Conservation (phyloP, 2,329 filamentous ascomycete species). For the Claviceps humidiphila region DNA sequence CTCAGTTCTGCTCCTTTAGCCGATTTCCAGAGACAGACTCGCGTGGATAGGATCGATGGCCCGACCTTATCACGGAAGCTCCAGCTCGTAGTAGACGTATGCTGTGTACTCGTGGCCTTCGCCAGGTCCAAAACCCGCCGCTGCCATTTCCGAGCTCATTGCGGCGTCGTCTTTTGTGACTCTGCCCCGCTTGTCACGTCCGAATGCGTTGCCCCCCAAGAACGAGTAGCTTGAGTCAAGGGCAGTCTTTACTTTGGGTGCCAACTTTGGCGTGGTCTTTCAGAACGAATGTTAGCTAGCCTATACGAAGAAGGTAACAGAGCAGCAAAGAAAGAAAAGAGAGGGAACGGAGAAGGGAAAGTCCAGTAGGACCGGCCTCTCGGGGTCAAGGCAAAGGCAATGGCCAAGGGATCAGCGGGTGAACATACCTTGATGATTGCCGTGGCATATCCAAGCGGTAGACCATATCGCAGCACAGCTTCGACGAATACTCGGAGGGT, state of each 20-base stretch:
- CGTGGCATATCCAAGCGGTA: constrained; percentile 81
- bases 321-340: neutral
- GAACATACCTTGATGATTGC: constrained; percentile 65
- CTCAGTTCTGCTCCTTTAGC: too few relatives aligned
- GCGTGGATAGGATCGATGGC: neutral
- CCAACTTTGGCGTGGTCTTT: constrained; percentile 70
- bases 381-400: neutral
- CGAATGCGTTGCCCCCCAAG: constrained; percentile 87
- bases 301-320: neutral
- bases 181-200: constrained; percentile 83
- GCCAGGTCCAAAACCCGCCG: constrained; percentile 51
- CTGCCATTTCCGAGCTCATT: constrained; percentile 70
- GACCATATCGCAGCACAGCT: constrained; percentile 88
- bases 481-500: constrained; percentile 91
- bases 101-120: constrained; percentile 81
- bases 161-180: constrained; percentile 80
- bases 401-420: too few relatives aligned
- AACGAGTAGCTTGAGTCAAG: constrained; percentile 82
- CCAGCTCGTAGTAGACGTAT: constrained; percentile 95
- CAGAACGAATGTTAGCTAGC: neutral
- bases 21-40: too few relatives aligned
- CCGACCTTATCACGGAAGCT: constrained; percentile 40
- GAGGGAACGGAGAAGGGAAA: neutral
- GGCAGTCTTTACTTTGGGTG: constrained; percentile 64
- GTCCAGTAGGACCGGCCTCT: too few relatives aligned